Base-by-base conservation (phyloP, 108 stramenopile species). In the Nitzschia sp. region DNA sequence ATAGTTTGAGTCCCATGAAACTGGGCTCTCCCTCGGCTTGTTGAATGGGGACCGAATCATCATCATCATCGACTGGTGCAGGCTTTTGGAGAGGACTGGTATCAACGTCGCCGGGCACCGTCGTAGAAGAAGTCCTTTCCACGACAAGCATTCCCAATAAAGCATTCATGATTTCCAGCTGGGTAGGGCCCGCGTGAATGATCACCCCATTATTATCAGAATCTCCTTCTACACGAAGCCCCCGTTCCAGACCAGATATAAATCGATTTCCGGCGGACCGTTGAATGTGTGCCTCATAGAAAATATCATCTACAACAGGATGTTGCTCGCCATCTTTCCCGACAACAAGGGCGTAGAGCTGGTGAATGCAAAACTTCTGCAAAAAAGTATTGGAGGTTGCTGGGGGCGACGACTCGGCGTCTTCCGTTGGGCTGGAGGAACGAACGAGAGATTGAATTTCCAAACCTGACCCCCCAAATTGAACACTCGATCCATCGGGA, bases 1-100 rank as follows among this genome's bases (percentile, higher is more conserved):
- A 57, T 15, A 57, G 55, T 11, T 29, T 29, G n/a, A 57, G 28
- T 22, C 31, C 30, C 28, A 57, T 57, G 31, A 57, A 57, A 50
- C 48, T 50, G 13, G 48, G 48, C 19, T 21, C 13, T 50, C 21
- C 48, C 38, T 41, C 38, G 9, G 13, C 9, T 50, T 11, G 8
- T 50, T 8, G 19, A 50, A 21, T 19, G 48, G 8, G 8, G 9
- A 41, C 38, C 6, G 13, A 6, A 41, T 9, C 6, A 13, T 41
- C 38, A 6, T 41, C 9, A n/a, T 50, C 48, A 4, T 21, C 21
- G 19, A 11, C 48, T 19, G 4, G 4, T 5, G 4, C 19, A n/a
- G 48, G 19, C 17, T 21, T 50, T 16, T 21, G 16, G 19, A 21
- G 8, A 5, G 8, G 16, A 50, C 48, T 50, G 38, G 9, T 41